These are phyloP conservation scores for Nannochloris sp. DNA, from an alignment of 139 green algal species.

Conservation along the genomic window DNA sequence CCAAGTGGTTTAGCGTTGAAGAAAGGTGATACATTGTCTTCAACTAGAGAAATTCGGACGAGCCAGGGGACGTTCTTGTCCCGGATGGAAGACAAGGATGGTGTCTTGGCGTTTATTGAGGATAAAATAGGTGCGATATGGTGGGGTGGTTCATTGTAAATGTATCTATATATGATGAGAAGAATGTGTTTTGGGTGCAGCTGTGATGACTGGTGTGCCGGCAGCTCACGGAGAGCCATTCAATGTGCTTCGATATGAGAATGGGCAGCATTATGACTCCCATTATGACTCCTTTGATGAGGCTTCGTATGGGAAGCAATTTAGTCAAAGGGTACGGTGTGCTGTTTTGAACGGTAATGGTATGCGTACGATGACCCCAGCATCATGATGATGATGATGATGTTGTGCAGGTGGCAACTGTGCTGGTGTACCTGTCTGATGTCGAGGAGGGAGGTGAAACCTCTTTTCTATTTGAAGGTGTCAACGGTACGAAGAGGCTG, in stretches of 20 bases:
- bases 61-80: constrained; percentile 39
- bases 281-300: constrained; percentile 51
- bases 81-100: constrained; percentile 24
- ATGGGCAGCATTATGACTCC: constrained; percentile 42
- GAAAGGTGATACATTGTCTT: constrained; percentile 28
- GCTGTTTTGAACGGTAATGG: background rate
- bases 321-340: constrained; percentile 43
- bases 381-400: background rate
- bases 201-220: constrained; percentile 13
- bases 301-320: constrained; percentile 56
- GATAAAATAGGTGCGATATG: constrained; percentile 24
- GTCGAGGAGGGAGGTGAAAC: constrained; percentile 67
- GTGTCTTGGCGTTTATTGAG: constrained; percentile 40
- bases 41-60: constrained; percentile 33
- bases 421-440: constrained; percentile 67
- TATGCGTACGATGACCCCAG: background rate
- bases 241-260: constrained; percentile 48
- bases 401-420: constrained; percentile 47
- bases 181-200: background rate
- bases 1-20: constrained; percentile 35
- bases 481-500: constrained; percentile 35
- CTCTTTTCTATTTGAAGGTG: constrained; percentile 50
- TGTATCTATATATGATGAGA: background rate
- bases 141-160: background rate
- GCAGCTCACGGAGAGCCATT: constrained; percentile 44